A percentile compares a stretch with the other conserved stretches of the same genome.
phyloP scores from a whole-genome alignment of 73 alveolate genomes.

The Symbiodinium natans region DNA sequence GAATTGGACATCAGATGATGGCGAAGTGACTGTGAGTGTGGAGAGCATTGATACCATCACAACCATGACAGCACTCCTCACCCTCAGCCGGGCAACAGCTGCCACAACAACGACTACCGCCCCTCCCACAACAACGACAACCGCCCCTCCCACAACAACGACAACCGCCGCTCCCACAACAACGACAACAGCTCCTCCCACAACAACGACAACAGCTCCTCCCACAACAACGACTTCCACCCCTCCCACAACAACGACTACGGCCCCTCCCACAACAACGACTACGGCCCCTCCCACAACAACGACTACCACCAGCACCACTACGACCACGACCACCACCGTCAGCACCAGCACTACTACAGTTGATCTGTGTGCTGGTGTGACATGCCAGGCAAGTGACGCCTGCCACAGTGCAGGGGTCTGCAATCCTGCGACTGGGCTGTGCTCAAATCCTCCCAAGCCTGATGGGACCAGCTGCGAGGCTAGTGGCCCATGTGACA shows the following conservation, averaged over 20 bases:
- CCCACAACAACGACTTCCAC: not conserved
- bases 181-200: not conserved
- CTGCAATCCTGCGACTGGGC: not conserved
- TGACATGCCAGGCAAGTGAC: not conserved
- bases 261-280: not conserved
- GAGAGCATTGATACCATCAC: conserved; percentile 11
- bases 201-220: not conserved
- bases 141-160: not conserved
- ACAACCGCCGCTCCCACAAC: not conserved
- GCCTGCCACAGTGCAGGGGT: not conserved
- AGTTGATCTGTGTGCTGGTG: not conserved
- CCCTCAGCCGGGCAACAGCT: not conserved
- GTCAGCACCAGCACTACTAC: not conserved
- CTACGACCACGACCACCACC: not conserved
- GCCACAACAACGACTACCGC: conserved; percentile 10
- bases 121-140: not conserved
- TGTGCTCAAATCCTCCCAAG: not conserved
- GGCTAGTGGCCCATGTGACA: not conserved
- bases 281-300: not conserved
- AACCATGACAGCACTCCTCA: conserved; percentile 13
- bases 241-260: not conserved
- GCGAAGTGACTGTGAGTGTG: conserved; percentile 7
- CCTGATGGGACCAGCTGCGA: not conserved
- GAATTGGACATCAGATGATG: conserved; percentile 11
- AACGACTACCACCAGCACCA: not conserved